Evolutionary conservation across 1,139 yeast species (phyloP).

Genomic region (Diutina rugosa): DNA sequence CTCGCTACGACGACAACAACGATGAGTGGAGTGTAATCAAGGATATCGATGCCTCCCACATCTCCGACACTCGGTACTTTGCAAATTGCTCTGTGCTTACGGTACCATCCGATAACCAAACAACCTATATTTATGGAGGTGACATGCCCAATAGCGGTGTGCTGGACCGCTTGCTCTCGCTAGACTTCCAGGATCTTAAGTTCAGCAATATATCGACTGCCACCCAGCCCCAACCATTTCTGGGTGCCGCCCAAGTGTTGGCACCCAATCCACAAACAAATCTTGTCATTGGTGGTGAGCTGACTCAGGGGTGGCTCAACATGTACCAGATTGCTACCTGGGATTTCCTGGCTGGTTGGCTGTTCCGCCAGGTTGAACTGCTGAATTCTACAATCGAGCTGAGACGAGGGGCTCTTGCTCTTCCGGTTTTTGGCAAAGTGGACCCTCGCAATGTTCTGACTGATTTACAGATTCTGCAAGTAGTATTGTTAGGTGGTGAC

Average conservation of each 20-base stretch:
- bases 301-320: conserved; percentile 43
- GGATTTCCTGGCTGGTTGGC: conserved; percentile 48
- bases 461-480: background rate
- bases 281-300: conserved; percentile 40
- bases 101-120: conserved; percentile 16
- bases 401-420: conserved; percentile 17
- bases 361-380: conserved; percentile 25
- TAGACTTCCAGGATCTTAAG: conserved; percentile 11
- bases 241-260: conserved; percentile 30
- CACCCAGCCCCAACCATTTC: conserved; percentile 38
- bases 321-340: conserved; percentile 50
- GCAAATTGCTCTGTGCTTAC: background rate
- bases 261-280: conserved; percentile 29
- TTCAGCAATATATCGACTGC: conserved; percentile 25
- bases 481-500: background rate
- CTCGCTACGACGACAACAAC: conserved; percentile 11
- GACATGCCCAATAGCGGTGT: conserved; percentile 11
- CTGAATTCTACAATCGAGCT: conserved; percentile 2
- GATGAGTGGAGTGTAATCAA: conserved; percentile 13
- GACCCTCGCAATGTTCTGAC: background rate
- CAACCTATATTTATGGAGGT: conserved; percentile 41
- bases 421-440: conserved; percentile 25
- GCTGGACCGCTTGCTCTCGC: conserved; percentile 24
- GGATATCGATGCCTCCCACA: conserved; percentile 5
- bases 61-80: background rate